Percentiles rank a stretch among this genome's conserved stretches.
phyloP scores from a whole-genome alignment of 139 green algal genomes.

The Desmodesmus armatus region DNA sequence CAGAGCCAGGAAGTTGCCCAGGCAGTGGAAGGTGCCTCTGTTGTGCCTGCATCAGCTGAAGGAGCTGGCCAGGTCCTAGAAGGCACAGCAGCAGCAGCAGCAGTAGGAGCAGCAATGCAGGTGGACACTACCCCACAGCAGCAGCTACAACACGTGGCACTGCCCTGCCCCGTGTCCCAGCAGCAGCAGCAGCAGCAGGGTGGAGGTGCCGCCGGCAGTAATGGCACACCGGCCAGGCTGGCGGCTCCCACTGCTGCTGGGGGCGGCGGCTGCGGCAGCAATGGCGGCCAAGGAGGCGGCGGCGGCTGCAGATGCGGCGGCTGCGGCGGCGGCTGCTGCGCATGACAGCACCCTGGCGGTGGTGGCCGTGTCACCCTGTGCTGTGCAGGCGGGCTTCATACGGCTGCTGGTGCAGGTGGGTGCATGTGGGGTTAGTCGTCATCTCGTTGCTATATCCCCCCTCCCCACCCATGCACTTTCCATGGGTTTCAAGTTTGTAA shows the following conservation, averaged over 20 bases:
- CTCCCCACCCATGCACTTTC: neutral
- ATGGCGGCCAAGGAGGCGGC: slow-evolving; percentile 7
- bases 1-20: neutral
- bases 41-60: neutral
- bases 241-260: neutral
- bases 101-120: slow-evolving; percentile 26
- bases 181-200: slow-evolving; percentile 10
- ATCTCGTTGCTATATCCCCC: neutral
- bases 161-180: neutral
- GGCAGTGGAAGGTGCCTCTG: neutral
- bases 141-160: slow-evolving; percentile 35
- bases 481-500: no score
- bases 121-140: neutral
- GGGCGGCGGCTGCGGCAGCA: neutral
- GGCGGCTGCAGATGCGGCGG: slow-evolving; percentile 6
- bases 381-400: no score
- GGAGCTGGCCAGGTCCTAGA: neutral
- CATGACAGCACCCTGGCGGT: neutral
- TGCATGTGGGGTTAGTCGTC: no score
- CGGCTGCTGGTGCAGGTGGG: slow-evolving; percentile 17
- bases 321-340: neutral
- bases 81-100: slow-evolving; percentile 1
- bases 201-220: neutral
- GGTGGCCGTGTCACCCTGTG: no score
- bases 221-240: neutral